phyloP scores from a whole-genome alignment of 2,329 filamentous ascomycete genomes.

The Botryotinia calthae region DNA sequence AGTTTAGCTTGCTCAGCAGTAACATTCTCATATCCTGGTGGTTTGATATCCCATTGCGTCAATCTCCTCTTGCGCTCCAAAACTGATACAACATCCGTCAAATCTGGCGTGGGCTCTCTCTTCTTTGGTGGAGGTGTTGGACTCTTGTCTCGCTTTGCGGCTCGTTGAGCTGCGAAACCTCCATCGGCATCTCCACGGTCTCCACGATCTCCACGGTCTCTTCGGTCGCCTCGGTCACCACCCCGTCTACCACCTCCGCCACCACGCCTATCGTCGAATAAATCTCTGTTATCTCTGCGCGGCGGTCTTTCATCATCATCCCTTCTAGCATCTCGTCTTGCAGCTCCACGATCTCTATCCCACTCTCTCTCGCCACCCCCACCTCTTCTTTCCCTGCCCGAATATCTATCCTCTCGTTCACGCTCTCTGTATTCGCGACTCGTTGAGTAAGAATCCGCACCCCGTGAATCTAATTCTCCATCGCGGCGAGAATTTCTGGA shows the following conservation, averaged over 20 bases:
- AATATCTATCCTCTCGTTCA: slow-evolving; percentile 90
- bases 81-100: slow-evolving; percentile 81
- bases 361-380: slow-evolving; percentile 72
- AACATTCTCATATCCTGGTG: slow-evolving; percentile 95
- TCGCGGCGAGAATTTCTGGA: slow-evolving; percentile 67
- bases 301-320: slow-evolving; percentile 62
- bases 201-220: slow-evolving; percentile 43
- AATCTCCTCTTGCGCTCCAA: slow-evolving; percentile 84
- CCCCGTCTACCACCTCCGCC: slow-evolving; percentile 49
- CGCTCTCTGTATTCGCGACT: slow-evolving; percentile 90
- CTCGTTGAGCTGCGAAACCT: slow-evolving; percentile 47
- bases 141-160: slow-evolving; percentile 57
- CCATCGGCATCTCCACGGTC: slow-evolving; percentile 43
- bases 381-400: slow-evolving; percentile 59
- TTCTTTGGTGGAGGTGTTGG: slow-evolving; percentile 81
- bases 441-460: slow-evolving; percentile 79
- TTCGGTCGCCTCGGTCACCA: slow-evolving; percentile 42
- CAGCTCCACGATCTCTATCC: slow-evolving; percentile 64
- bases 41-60: slow-evolving; percentile 99
- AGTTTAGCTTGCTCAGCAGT: slow-evolving; percentile 98
- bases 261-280: slow-evolving; percentile 61
- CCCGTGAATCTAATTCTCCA: slow-evolving; percentile 51
- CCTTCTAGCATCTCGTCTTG: slow-evolving; percentile 60
- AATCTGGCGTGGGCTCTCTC: slow-evolving; percentile 91
- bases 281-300: slow-evolving; percentile 54